Evolutionary conservation across 148 eudicot species (phyloP), one percentile per base, ranked within the genome.

Genomic region (Silene latifolia): DNA sequence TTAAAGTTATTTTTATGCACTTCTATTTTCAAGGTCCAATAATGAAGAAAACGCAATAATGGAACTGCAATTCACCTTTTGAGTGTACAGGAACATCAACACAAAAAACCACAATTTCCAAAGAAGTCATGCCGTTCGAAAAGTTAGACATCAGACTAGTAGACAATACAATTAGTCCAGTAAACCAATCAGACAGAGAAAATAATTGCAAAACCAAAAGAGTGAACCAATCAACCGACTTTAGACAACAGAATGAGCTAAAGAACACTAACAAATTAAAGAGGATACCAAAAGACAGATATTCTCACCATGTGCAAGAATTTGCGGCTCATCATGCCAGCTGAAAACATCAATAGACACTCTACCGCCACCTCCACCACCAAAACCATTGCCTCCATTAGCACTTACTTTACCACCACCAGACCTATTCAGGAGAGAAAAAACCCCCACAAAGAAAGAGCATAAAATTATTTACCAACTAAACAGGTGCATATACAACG

Each of bases 341-440:
- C 98, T 94, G 80, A 90, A 94, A 75, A 94, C 85, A 65, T 94
- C 97, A 76, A 89, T 84, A 66, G 98, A 85, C 78, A 94, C 80
- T 87, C 98, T 90, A 65, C 98, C 98, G 46, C 97, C 98, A 27
- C 98, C 96, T 19, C 98, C 98, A 71, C 98, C 98, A 65, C 85
- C 97, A 83, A 89, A 89, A 80, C 98, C 98, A 81, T 85, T 67
- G 44, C 98, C 98, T 67, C 98, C 98, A 62, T 88, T 83, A 77
- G 92, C 96, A 90, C 94, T 92, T 72, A 92, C 86, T 8, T 47
- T 59, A 72, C 98, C 98, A 79, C 82, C 82, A 82, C 98, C 98
- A 63, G 80, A 82, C 98, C 98, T 95, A 91, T 83, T 75, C 75
- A 85, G 79, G 46, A 82, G 70, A 20, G 75, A 59, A 35, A 20